phyloP scores from a whole-genome alignment of 2,329 filamentous ascomycete species.

The Fusarium sp. region DNA sequence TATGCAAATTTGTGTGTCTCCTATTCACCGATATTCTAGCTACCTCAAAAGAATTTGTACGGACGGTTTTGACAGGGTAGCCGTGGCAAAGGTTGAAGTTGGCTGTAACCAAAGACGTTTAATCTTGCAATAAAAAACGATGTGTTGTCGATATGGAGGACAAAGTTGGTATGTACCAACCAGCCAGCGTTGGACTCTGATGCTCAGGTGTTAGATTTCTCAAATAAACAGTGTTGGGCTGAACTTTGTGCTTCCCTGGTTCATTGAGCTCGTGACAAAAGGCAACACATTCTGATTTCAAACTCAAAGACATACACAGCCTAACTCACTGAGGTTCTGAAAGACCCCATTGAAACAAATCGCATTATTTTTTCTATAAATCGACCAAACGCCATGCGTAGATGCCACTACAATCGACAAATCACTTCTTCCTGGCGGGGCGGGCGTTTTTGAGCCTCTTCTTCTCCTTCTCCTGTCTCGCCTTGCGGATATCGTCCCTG shows the following conservation, averaged over 20 bases:
- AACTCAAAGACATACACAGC: not conserved
- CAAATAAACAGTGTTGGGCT: not conserved
- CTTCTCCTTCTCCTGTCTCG: conserved; percentile 78
- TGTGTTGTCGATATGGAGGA: not conserved
- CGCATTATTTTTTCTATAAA: conserved; percentile 26
- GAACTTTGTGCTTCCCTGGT: not conserved
- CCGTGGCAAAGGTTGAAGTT: not conserved
- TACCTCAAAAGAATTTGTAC: not conserved
- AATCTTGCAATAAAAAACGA: not conserved
- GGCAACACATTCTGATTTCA: not conserved
- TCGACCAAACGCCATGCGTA: conserved; percentile 28
- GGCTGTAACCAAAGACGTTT: not conserved
- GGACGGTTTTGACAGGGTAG: not conserved
- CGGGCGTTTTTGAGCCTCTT: conserved; percentile 88
- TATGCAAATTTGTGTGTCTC: not conserved
- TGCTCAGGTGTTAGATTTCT: not conserved
- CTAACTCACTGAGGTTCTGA: not conserved
- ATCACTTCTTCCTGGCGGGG: conserved; percentile 68
- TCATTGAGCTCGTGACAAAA: not conserved
- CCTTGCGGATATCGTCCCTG: conserved; percentile 85
- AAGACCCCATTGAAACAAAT: not conserved
- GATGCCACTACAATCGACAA: not conserved
- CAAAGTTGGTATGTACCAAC: not conserved
- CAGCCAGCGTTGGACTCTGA: not conserved
- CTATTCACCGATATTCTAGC: not conserved